phyloP scores from a whole-genome alignment of 192 early-diverging fungal genomes.

The Rhizophagus clarus region DNA sequence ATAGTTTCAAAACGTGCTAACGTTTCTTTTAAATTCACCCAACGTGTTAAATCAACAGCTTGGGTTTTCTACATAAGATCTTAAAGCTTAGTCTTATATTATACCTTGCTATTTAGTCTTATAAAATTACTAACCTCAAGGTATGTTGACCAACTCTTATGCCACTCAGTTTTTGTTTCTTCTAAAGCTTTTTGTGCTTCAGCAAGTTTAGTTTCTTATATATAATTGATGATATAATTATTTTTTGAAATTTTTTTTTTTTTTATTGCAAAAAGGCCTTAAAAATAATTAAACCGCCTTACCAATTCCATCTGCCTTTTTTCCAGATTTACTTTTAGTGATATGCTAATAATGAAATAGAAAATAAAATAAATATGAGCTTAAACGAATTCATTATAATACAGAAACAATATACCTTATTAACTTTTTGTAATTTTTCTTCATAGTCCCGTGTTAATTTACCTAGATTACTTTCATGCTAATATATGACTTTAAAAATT shows the following conservation, averaged over 20 bases:
- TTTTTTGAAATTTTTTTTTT: not conserved
- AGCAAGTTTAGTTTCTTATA: constrained; percentile 36
- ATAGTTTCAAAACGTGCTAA: constrained; percentile 40
- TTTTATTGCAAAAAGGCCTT: not conserved
- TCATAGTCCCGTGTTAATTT: constrained; percentile 26
- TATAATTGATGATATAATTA: not conserved
- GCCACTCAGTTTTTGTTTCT: constrained; percentile 37
- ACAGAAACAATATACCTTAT: constrained; percentile 11
- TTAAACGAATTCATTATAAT: not conserved
- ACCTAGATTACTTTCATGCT: constrained; percentile 9
- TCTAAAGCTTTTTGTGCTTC: constrained; percentile 36
- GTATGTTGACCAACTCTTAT: not conserved
- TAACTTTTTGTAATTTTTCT: constrained; percentile 23
- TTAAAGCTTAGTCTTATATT: not conserved
- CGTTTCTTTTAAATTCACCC: constrained; percentile 39
- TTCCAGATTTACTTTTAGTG: not conserved
- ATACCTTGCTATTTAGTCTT: not conserved
- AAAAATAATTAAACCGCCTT: not conserved
- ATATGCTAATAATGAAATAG: not conserved
- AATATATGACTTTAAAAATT: not conserved
- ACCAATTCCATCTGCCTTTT: not conserved
- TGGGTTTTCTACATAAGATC: constrained; percentile 41
- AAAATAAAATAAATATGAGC: not conserved
- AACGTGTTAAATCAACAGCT: constrained; percentile 39
- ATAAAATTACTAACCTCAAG: constrained; percentile 10